Percentiles rank a stretch among this genome's conserved stretches.
Conservation (phyloP, 371 early-diverging fungal species). For the Fennellomyces sp. region DNA sequence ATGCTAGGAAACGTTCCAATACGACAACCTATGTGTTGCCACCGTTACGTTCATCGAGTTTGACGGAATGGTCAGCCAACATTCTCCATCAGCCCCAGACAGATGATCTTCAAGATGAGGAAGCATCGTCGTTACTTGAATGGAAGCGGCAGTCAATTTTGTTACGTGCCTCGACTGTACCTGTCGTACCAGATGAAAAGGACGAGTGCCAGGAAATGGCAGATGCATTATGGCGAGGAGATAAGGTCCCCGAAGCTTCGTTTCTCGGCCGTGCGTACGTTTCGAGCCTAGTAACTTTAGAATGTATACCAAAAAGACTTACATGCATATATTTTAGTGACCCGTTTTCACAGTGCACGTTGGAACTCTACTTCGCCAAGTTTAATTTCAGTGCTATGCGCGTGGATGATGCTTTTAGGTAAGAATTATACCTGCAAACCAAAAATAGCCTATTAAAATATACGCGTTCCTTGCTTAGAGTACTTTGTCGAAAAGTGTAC, state of each 20-base stretch:
- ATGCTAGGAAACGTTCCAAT: not conserved
- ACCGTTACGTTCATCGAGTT: conserved; percentile 16
- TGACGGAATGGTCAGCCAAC: no score
- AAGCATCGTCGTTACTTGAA: conserved; percentile 18
- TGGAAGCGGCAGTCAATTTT: conserved; percentile 33
- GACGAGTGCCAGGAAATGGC: conserved; percentile 14
- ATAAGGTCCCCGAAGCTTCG: conserved; percentile 26
- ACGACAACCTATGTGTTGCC: conserved; percentile 1
- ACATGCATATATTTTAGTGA: conserved; percentile 18
- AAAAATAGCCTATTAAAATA: not conserved
- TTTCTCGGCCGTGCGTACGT: conserved; percentile 38
- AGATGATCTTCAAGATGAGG: not conserved
- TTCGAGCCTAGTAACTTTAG: no score
- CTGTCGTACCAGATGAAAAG: conserved; percentile 21
- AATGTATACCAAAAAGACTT: not conserved
- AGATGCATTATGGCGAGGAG: conserved; percentile 27
- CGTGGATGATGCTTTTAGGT: conserved; percentile 81
- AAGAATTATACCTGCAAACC: conserved; percentile 3
- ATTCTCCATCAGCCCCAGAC: no score
- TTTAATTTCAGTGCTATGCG: conserved; percentile 72
- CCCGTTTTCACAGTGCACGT: conserved; percentile 43
- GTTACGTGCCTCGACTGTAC: conserved; percentile 15
- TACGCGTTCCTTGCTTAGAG: conserved; percentile 19
- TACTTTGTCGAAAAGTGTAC: conserved; percentile 74
- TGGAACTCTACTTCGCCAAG: conserved; percentile 70